phyloP scores from a whole-genome alignment of 163 green algal species.

The Smithsoniella earleae region DNA sequence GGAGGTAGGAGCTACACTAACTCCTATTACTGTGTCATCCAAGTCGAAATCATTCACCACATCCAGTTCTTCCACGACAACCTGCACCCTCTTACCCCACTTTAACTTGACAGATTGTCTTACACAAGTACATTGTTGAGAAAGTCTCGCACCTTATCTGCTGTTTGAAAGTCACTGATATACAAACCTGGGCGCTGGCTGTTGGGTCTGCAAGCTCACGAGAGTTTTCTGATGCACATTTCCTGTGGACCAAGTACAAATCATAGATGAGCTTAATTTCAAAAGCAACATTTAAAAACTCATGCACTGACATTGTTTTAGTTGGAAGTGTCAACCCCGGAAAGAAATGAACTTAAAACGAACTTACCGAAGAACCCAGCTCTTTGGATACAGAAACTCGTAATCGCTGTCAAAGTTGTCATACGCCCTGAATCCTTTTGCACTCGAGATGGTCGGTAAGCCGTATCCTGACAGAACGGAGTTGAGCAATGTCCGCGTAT shows the following conservation, averaged over 20 bases:
- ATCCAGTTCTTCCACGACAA: constrained; percentile 21
- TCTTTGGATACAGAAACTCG: constrained; percentile 22
- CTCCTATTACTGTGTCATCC: neutral
- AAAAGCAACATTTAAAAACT: neutral
- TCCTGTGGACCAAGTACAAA: neutral
- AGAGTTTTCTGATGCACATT: too few species aligned
- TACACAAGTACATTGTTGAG: too few species aligned
- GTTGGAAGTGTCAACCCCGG: neutral
- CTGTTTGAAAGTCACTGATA: constrained; percentile 15
- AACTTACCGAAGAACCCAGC: neutral
- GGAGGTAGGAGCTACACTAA: neutral
- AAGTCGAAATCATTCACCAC: neutral
- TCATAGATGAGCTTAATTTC: neutral
- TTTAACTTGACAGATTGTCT: too few species aligned
- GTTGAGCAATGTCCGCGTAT: neutral
- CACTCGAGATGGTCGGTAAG: neutral
- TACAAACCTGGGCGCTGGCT: neutral
- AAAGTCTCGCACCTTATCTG: constrained; percentile 11
- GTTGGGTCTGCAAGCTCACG: too few species aligned
- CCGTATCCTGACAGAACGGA: neutral
- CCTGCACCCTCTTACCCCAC: too few species aligned
- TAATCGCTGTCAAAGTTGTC: constrained; percentile 25
- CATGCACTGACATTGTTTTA: neutral
- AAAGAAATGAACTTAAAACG: neutral
- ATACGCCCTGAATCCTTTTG: constrained; percentile 24